Conservation (phyloP, 2,329 filamentous ascomycete genomes). For the Ophiocordyceps unilateralis region DNA sequence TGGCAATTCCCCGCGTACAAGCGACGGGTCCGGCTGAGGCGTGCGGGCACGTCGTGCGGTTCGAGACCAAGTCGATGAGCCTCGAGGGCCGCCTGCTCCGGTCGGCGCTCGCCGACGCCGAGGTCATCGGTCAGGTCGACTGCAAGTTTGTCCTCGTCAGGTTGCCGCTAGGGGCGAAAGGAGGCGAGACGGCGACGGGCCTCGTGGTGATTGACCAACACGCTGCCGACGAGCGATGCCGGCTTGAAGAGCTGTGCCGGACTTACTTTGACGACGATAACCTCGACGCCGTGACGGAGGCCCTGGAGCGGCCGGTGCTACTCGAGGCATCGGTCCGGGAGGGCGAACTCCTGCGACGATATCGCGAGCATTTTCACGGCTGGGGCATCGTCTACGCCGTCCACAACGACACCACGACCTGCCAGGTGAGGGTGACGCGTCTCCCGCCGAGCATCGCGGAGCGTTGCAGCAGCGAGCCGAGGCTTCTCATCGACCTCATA, state of each 20-base stretch:
- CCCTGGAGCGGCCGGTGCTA: conserved; percentile 33
- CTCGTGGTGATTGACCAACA: conserved; percentile 83
- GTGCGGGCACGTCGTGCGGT: conserved; percentile 5
- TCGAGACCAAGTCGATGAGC: conserved; percentile 12
- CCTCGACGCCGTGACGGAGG: conserved; percentile 13
- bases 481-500: conserved; percentile 55
- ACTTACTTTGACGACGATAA: conserved; percentile 23
- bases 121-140: conserved; percentile 70
- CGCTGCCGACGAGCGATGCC: conserved; percentile 77
- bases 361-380: conserved; percentile 37
- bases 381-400: conserved; percentile 64
- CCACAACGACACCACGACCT: neutral
- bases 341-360: conserved; percentile 32
- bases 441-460: conserved; percentile 61
- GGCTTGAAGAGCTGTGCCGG: conserved; percentile 55
- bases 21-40: too few relatives aligned
- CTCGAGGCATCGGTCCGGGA: conserved; percentile 53
- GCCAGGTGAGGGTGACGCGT: conserved; percentile 29
- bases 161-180: conserved; percentile 17
- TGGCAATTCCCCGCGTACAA: conserved; percentile 24
- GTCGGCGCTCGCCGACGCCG: conserved; percentile 36
- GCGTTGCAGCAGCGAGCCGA: conserved; percentile 56
- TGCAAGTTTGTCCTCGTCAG: conserved; percentile 71
- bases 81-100: conserved; percentile 40
- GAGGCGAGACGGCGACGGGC: conserved; percentile 20